Evolutionary conservation across 2,329 filamentous ascomycete species (phyloP).

Genomic region (Daldinia eschscholtzii): DNA sequence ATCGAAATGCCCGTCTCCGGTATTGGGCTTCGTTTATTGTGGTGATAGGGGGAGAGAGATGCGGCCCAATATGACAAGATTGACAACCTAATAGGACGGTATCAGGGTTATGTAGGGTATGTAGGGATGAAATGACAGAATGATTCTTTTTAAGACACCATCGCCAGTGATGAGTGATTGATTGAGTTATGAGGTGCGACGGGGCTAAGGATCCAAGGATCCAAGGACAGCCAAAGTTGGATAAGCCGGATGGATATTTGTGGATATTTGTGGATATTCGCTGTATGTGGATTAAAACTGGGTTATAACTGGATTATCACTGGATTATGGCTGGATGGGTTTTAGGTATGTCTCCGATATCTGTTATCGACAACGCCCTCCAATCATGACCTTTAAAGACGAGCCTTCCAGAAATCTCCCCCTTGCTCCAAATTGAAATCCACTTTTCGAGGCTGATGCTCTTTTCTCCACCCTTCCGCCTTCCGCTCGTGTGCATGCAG

Average conservation of each 20-base stretch:
- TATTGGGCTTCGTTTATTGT: slow-evolving; percentile 27
- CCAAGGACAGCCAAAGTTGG: slow-evolving; percentile 1
- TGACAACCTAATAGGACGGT: slow-evolving; percentile 15
- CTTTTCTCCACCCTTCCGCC: background rate
- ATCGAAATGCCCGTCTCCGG: slow-evolving; percentile 1
- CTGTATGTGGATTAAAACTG: slow-evolving; percentile 1
- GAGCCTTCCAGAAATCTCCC: slow-evolving; percentile 13
- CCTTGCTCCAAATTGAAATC: background rate
- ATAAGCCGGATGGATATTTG: slow-evolving; percentile 3
- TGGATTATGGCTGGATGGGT: background rate
- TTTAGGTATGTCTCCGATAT: slow-evolving; percentile 22
- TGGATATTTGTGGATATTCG: background rate
- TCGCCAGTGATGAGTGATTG: slow-evolving; percentile 26
- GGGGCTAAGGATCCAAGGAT: background rate
- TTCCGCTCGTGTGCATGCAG: background rate
- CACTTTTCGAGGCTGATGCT: slow-evolving; percentile 24
- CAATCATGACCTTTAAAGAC: slow-evolving; percentile 30
- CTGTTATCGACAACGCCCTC: slow-evolving; percentile 26
- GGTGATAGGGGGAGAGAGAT: slow-evolving; percentile 16
- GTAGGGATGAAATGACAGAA: slow-evolving; percentile 28
- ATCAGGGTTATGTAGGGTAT: slow-evolving; percentile 10
- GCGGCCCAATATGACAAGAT: slow-evolving; percentile 35
- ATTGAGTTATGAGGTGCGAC: slow-evolving; percentile 14
- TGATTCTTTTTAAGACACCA: slow-evolving; percentile 29
- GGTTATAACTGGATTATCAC: background rate